Percentiles rank a stretch among this genome's conserved stretches.
Conservation (phyloP, 163 green algal genomes). For the Chloroidium sp. region DNA sequence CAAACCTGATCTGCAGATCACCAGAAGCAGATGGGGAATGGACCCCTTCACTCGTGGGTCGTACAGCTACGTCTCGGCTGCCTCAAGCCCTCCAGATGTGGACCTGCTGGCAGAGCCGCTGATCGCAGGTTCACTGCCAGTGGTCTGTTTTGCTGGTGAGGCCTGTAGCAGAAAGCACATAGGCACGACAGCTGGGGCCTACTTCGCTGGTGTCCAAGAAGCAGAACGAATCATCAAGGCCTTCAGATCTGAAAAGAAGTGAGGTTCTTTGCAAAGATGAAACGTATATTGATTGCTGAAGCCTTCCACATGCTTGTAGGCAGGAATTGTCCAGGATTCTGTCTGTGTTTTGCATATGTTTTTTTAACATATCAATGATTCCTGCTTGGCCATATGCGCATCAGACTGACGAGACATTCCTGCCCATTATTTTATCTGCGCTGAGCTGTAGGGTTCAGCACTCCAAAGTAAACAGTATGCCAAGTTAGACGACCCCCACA, state of each 20-base stretch:
- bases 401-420: too few relatives aligned
- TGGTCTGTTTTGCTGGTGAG: constrained; percentile 34
- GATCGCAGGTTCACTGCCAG: background rate
- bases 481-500: too few relatives aligned
- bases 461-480: too few relatives aligned
- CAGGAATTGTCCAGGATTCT: too few relatives aligned
- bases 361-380: too few relatives aligned
- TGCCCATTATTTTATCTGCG: too few relatives aligned
- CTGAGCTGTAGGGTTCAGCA: too few relatives aligned
- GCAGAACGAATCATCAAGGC: background rate
- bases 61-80: constrained; percentile 42
- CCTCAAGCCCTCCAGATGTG: constrained; percentile 16
- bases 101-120: constrained; percentile 34
- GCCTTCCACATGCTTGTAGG: too few relatives aligned
- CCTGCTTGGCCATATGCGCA: too few relatives aligned
- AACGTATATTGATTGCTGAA: too few relatives aligned
- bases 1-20: background rate
- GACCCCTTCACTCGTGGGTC: constrained; percentile 31
- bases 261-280: too few relatives aligned
- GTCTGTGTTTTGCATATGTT: too few relatives aligned
- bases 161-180: constrained; percentile 19
- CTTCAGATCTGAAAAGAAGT: background rate
- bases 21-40: constrained; percentile 33
- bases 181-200: constrained; percentile 27
- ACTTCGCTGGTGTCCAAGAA: background rate